phyloP scores from a whole-genome alignment of 2,329 filamentous ascomycete species.

The Pseudopithomyces chartarum region DNA sequence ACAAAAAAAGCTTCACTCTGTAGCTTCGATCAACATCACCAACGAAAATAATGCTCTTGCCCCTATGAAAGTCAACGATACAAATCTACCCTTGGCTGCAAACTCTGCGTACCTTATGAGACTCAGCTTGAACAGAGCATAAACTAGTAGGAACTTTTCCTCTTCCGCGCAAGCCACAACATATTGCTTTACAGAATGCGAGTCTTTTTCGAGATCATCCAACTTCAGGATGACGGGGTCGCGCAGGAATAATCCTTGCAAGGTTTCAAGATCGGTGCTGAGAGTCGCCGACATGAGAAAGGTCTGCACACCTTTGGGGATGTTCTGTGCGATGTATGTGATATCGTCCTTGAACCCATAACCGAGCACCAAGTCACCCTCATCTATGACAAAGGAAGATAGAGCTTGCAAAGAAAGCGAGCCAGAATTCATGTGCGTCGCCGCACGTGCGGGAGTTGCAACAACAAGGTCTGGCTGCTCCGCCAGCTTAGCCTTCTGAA shows the following conservation, averaged over 20 bases:
- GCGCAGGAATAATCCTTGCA: constrained; percentile 85
- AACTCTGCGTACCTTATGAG: constrained; percentile 66
- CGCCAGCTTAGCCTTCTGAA: constrained; percentile 83
- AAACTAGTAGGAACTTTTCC: constrained; percentile 91
- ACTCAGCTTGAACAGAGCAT: constrained; percentile 94
- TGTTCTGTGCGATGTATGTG: constrained; percentile 73
- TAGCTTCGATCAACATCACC: constrained; percentile 89
- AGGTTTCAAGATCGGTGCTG: constrained; percentile 80
- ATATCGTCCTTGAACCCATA: constrained; percentile 95
- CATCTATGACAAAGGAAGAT: constrained; percentile 83
- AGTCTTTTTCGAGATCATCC: constrained; percentile 78
- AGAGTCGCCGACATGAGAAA: constrained; percentile 94
- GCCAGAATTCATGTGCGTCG: constrained; percentile 74
- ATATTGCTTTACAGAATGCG: constrained; percentile 81
- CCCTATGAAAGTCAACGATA: constrained; percentile 57
- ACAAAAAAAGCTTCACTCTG: constrained; percentile 85
- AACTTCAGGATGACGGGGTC: constrained; percentile 81
- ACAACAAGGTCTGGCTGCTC: constrained; percentile 88
- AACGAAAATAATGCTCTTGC: constrained; percentile 86
- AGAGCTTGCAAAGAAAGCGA: constrained; percentile 73
- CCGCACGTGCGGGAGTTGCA: constrained; percentile 84
- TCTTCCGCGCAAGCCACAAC: constrained; percentile 93
- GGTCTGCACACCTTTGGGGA: constrained; percentile 87
- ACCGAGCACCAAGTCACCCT: constrained; percentile 89
- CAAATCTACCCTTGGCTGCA: no score